Percentiles rank a stretch among this genome's conserved stretches.
Evolutionary conservation across 2,329 filamentous ascomycete genomes (phyloP).

Genomic region (Pestalotiopsis fici): DNA sequence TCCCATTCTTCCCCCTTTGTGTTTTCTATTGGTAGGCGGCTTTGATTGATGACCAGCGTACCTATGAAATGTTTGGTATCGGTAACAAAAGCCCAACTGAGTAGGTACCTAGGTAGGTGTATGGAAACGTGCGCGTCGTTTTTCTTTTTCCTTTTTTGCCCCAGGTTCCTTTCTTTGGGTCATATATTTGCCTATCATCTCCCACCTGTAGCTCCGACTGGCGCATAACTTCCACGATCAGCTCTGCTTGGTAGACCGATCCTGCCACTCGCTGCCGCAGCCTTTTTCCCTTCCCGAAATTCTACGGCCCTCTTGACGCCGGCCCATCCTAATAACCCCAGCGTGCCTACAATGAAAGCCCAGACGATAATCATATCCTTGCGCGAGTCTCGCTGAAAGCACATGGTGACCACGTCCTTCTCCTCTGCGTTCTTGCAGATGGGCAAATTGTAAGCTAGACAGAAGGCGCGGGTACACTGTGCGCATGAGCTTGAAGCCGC

Average conservation of each 20-base stretch:
- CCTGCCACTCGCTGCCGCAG: slow-evolving; percentile 6
- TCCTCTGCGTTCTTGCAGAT: slow-evolving; percentile 65
- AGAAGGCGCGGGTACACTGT: slow-evolving; percentile 67
- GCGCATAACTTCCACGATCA: slow-evolving; percentile 12
- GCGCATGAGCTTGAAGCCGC: slow-evolving; percentile 51
- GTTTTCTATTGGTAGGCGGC: too few relatives aligned
- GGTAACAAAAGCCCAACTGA: too few relatives aligned
- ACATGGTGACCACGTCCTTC: slow-evolving; percentile 62
- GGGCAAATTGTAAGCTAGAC: slow-evolving; percentile 58
- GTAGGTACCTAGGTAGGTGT: too few relatives aligned
- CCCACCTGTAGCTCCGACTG: slow-evolving; percentile 5
- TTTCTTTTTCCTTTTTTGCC: too few relatives aligned
- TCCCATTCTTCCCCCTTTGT: too few relatives aligned
- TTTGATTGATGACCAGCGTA: too few relatives aligned
- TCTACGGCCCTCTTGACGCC: slow-evolving; percentile 51
- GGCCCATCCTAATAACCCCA: slow-evolving; percentile 62
- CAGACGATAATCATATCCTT: slow-evolving; percentile 70
- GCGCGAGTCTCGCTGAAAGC: slow-evolving; percentile 67
- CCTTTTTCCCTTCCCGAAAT: slow-evolving; percentile 31
- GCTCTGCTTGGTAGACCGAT: slow-evolving; percentile 10
- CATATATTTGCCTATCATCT: not conserved
- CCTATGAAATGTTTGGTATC: too few relatives aligned
- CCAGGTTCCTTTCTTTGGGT: not conserved
- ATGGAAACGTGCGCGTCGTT: too few relatives aligned
- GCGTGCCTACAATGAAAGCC: slow-evolving; percentile 61